phyloP scores from a whole-genome alignment of 2,329 filamentous ascomycete genomes.

The Fusarium tjaetaba region DNA sequence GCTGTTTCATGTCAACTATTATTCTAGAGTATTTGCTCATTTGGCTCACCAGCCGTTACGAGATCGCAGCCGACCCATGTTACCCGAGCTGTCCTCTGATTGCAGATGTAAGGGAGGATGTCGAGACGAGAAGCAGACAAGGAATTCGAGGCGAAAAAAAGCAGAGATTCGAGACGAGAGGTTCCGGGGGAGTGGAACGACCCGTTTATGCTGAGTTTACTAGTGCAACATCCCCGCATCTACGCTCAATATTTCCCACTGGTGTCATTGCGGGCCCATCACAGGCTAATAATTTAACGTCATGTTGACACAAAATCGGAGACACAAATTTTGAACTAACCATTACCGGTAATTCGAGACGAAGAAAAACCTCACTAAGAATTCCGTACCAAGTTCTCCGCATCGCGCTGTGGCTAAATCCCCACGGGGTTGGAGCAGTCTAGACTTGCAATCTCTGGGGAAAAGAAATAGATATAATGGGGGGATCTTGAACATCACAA shows the following conservation, averaged over 20 bases:
- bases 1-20: neutral
- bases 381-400: neutral
- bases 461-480: neutral
- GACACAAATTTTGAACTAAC: neutral
- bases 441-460: neutral
- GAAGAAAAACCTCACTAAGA: neutral
- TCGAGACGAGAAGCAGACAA: neutral
- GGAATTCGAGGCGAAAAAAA: neutral
- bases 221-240: neutral
- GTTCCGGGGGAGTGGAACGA: neutral
- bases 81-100: neutral
- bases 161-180: neutral
- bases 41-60: conserved; percentile 5
- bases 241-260: neutral
- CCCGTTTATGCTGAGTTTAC: neutral
- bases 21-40: neutral
- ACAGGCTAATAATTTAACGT: neutral
- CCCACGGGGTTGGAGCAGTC: neutral
- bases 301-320: neutral
- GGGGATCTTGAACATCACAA: neutral
- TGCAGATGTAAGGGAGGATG: no score
- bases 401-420: neutral
- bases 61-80: conserved; percentile 5
- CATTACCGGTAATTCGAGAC: neutral
- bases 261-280: neutral